Base-by-base conservation (phyloP, 2,329 filamentous ascomycete genomes). In the Fusarium incarnatum region DNA sequence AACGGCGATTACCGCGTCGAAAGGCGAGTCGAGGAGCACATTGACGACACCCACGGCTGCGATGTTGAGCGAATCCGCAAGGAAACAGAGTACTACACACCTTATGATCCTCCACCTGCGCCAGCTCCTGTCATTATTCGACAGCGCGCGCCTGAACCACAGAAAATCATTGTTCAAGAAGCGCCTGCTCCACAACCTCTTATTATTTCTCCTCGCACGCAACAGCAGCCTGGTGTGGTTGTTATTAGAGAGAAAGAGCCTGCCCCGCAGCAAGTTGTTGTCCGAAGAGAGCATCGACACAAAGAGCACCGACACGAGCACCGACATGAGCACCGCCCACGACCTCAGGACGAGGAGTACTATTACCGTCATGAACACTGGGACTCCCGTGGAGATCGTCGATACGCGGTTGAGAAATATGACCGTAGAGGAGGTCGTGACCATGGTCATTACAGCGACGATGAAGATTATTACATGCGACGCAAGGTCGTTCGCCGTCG, bases 21-120 rank as follows among this genome's bases (percentile, higher is more conserved):
- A 71, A 85, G 85, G 71, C 85, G 85, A 55, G 81, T 81, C 18
- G 81, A 87, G 57, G 85, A 87, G 68, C 83, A 82, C 49, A 78
- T 82, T 28, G 84, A 85, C 46, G 84, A 86, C 25, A 72, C 77
- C 20, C 76, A 76, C 23, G 82, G 82, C 46, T 82, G 81, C 59
- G 86, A 89, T 20, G 74, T 89, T 44, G 88, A 90, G 76, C 84
- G 83, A 75, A 89, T 88, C 74, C 85, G 85, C 73, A 86, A 85
- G 76, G 88, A 91, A 76, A 88, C 87, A 4, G 88, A 91, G 70
- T 90, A 89, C 76, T 91, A 86, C 73, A 81, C 84, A 46, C 84
- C 84, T 5, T 81, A 83, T 27, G 82, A 86, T 23, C 84, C 85
- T 15, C 78, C 83, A 12, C 83, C 82, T 7, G 76, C 82, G 4